Evolutionary conservation across 2,329 filamentous ascomycete genomes (phyloP).

Genomic region (Cercospora sojina): DNA sequence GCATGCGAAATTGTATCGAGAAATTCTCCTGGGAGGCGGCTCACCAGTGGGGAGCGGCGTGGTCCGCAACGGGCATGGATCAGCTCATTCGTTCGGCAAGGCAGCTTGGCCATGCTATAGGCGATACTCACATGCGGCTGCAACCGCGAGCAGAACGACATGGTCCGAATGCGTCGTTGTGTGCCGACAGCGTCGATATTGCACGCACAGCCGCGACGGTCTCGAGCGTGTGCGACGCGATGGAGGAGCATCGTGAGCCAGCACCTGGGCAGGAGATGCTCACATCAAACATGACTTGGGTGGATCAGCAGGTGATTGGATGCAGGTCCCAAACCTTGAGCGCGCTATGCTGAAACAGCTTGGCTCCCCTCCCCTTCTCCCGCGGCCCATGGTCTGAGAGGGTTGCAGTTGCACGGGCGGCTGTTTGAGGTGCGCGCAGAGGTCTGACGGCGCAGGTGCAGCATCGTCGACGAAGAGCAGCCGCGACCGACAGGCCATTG

Average conservation of each 20-base stretch:
- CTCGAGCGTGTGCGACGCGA: background rate
- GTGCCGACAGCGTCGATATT: background rate
- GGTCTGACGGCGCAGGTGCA: background rate
- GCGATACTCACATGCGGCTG: background rate
- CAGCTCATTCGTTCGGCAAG: background rate
- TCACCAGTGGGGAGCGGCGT: conserved; percentile 1
- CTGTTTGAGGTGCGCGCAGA: conserved; percentile 1
- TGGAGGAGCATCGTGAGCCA: background rate
- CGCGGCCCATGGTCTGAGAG: background rate
- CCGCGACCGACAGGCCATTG: background rate
- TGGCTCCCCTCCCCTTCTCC: background rate
- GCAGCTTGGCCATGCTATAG: background rate
- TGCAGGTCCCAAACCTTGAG: background rate
- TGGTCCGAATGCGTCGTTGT: background rate
- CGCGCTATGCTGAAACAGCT: background rate
- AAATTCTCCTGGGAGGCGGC: conserved; percentile 6
- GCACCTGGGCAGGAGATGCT: background rate
- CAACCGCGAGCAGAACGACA: background rate
- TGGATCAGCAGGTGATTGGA: background rate
- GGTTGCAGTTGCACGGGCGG: conserved; percentile 5
- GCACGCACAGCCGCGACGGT: background rate
- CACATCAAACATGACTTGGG: background rate
- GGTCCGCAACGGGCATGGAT: background rate
- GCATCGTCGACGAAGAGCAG: background rate
- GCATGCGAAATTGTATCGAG: conserved; percentile 7